Evolutionary conservation across 306 rosid species (phyloP), one percentile per base, ranked within the genome.

Genomic region (Potentilla sterilis): DNA sequence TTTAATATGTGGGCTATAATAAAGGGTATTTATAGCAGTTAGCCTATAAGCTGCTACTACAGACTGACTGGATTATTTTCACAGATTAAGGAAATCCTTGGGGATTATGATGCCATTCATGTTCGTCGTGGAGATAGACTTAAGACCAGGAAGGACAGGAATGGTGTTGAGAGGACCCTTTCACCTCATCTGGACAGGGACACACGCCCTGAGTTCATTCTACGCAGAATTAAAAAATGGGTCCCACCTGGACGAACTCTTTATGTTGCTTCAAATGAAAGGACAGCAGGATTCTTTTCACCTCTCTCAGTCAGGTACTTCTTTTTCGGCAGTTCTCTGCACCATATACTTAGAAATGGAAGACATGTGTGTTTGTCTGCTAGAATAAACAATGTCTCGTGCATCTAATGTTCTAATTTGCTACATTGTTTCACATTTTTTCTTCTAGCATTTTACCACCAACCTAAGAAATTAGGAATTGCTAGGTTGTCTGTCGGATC

Each of bases 41-140:
- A 16, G 6, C 9, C 22, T 16, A 64, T 40, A n/a, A 16, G 19
- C 24, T 74, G 58, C 69, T 28, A 34, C 24, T 73, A 32, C 75
- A 67, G 51, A 69, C 32, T 82, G 43, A 54, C 80, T 47, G 66
- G 24, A 14, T 73, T 51, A 34, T 78, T 67, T 61, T 71, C 32
- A 51, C 82, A 91, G 97, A 79, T 91, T 75, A 87, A 86, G 70
- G 85, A 74, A 16, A 73, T 42, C 35, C 97, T 87, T 42, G 89
- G 91, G 24, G 87, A 89, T 67, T 91, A 87, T 77, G 92, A 88
- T 67, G 97, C 97, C 81, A 89, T 96, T 72, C 99, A 96, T 85
- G 99, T 92, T 79, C 98, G 98, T 71, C 99, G 98, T 15, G 99
- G 99, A 32, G 99, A 96, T 83, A 92, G 87, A 84, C 78, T 96